Conservation (phyloP, 78 protist genomes). For the Diacronema lutheri region DNA sequence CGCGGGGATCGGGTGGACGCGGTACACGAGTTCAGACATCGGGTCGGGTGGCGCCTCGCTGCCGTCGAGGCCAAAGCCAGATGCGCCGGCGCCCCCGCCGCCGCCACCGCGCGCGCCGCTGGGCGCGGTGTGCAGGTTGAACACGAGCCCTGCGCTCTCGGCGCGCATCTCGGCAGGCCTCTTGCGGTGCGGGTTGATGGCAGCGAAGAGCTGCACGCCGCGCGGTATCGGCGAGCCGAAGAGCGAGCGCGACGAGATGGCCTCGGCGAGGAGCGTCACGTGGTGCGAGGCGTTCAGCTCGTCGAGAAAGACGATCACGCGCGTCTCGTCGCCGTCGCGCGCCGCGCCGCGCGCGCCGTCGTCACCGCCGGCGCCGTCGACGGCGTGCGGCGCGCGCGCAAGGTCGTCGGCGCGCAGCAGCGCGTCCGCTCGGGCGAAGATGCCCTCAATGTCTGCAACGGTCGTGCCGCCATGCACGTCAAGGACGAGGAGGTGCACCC, state of each 20-base stretch:
- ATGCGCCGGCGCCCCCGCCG: too few species aligned
- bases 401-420: background rate
- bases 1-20: constrained; percentile 34
- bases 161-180: background rate
- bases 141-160: background rate
- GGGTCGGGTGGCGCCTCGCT: background rate
- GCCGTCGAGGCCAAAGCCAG: too few species aligned
- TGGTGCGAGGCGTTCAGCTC: constrained; percentile 57
- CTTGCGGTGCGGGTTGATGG: constrained; percentile 55
- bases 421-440: background rate
- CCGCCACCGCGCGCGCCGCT: background rate
- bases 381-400: background rate
- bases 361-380: too few species aligned
- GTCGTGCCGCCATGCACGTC: constrained; percentile 53
- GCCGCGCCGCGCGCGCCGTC: too few species aligned
- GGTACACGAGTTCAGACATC: background rate
- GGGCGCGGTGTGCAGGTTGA: background rate
- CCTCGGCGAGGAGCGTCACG: constrained; percentile 39
- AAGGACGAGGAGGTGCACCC: background rate
- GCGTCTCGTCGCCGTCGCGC: background rate
- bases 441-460: background rate
- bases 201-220: constrained; percentile 31
- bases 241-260: background rate
- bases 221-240: background rate
- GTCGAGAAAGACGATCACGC: constrained; percentile 46